These are phyloP conservation scores for Candida tropicalis DNA, from an alignment of 1,139 yeast genomes.

Conservation along the genomic window DNA sequence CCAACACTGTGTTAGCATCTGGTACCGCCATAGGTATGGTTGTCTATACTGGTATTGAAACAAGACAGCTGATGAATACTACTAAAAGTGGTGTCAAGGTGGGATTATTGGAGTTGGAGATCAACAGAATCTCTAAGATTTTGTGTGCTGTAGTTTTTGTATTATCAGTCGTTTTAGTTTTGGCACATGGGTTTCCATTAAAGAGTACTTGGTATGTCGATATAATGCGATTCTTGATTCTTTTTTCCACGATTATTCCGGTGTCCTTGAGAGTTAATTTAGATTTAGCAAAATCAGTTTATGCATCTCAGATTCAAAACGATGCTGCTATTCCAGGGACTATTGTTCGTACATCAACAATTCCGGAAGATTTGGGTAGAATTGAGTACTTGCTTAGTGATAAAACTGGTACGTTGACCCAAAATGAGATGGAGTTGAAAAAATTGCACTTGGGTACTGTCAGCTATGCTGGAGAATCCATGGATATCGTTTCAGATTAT, in stretches of 20 bases:
- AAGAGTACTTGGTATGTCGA: constrained; percentile 81
- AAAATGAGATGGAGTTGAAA: constrained; percentile 96
- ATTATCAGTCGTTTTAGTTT: constrained; percentile 75
- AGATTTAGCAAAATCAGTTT: constrained; percentile 94
- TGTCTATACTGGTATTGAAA: constrained; percentile 87
- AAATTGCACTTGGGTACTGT: constrained; percentile 91
- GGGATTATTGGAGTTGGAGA: constrained; percentile 87
- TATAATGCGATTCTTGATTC: constrained; percentile 82
- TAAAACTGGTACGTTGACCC: constrained; percentile 96
- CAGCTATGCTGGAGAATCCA: constrained; percentile 87
- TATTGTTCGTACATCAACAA: constrained; percentile 93
- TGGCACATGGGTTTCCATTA: constrained; percentile 72
- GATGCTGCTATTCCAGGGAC: constrained; percentile 82
- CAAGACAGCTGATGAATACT: constrained; percentile 93
- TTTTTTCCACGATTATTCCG: constrained; percentile 94
- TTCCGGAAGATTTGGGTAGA: constrained; percentile 96
- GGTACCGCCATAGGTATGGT: constrained; percentile 90
- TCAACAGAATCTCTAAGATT: constrained; percentile 84
- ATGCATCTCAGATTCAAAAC: constrained; percentile 92
- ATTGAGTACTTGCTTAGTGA: constrained; percentile 91
- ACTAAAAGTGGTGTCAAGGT: constrained; percentile 87
- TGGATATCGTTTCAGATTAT: constrained; percentile 83
- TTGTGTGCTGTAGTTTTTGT: constrained; percentile 84
- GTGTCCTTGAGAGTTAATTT: constrained; percentile 92
- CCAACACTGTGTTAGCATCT: constrained; percentile 93